Evolutionary conservation across 176 grass and related monocot genomes (phyloP), one percentile per base, ranked within the genome.

Genomic region (Cocos nucifera): DNA sequence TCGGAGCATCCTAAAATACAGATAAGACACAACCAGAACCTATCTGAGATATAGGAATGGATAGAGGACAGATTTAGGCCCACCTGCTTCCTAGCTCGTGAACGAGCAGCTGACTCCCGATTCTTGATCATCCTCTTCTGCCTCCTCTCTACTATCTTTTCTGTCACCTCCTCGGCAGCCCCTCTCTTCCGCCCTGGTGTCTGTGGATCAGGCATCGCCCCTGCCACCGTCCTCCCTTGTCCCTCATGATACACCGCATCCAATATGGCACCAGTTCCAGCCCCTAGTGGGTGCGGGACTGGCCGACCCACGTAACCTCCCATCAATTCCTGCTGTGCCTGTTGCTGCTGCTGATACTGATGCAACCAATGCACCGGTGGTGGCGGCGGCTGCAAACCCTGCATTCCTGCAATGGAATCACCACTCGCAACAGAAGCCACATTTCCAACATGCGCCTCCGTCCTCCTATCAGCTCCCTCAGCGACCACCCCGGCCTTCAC

Each of bases 41-140:
- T 44, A 44, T 44, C 35, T 44, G 35, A 44, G 35, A 12, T 44
- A 44, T 3, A 14, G 35, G 12, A 44, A 44, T 44, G 35, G 35
- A 44, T 44, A 44, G 35, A 44, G 35, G 35, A 44, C 8, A 44
- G 35, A 44, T 44, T 14, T 44, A 44, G 10, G 0, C 49, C 25
- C 51, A 61, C 70, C 70, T 73, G 70, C 70, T 62, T 73, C 59
- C 70, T 35, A 53, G 70, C 70, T 52, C 70, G 58, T 4, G 70
- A 73, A 29, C 70, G 70, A 6, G 70, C 70, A 4, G 70, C 70
- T 3, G 70, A 73, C 26, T 73, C 70, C 4, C 70, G 22, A 28
- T 73, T 73, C 70, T 73, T 73, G 70, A 73, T 73, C 70, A 73
- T 73, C 50, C 70, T 63, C 59, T 73, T 73, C 49, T 73, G 70